Evolutionary conservation across 2,329 filamentous ascomycete species (phyloP).

Genomic region (Ophiosphaerella herpotricha): DNA sequence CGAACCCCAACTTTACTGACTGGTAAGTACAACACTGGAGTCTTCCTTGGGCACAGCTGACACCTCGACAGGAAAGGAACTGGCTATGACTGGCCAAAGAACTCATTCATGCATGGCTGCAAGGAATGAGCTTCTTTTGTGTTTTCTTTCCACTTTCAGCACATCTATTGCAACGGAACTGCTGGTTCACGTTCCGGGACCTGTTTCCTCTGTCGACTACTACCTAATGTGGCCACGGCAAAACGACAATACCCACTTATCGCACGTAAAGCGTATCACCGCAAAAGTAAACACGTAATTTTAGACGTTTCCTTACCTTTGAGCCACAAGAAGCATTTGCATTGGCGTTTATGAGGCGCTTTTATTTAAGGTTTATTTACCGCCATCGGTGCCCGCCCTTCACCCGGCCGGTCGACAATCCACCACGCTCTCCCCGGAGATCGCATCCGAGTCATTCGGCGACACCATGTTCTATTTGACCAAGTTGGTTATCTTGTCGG

Average conservation of each 20-base stretch:
- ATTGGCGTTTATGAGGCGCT: conserved; percentile 28
- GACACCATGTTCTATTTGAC: conserved; percentile 9
- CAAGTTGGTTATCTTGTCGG: conserved; percentile 12
- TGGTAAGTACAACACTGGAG: conserved; percentile 55
- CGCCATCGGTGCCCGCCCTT: conserved; percentile 8
- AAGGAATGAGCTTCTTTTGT: conserved; percentile 18
- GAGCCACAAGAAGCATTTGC: conserved; percentile 24
- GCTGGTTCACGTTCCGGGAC: conserved; percentile 21
- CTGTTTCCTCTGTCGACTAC: conserved; percentile 24
- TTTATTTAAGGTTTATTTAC: conserved; percentile 19
- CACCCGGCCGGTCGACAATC: conserved; percentile 1
- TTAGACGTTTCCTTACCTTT: conserved; percentile 29
- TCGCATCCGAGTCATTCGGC: conserved; percentile 1
- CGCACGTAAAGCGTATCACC: conserved; percentile 18
- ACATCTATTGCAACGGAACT: conserved; percentile 12
- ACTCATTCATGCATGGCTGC: conserved; percentile 65
- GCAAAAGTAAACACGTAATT: conserved; percentile 34
- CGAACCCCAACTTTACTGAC: conserved; percentile 66
- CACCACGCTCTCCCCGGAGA: background rate
- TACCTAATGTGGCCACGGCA: conserved; percentile 34
- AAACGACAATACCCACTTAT: conserved; percentile 28
- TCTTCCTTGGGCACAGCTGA: conserved; percentile 9
- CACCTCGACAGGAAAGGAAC: conserved; percentile 49
- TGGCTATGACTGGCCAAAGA: conserved; percentile 64
- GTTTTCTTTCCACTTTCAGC: conserved; percentile 3